Conservation (phyloP, 2,329 filamentous ascomycete species). For the Beauveria australis region DNA sequence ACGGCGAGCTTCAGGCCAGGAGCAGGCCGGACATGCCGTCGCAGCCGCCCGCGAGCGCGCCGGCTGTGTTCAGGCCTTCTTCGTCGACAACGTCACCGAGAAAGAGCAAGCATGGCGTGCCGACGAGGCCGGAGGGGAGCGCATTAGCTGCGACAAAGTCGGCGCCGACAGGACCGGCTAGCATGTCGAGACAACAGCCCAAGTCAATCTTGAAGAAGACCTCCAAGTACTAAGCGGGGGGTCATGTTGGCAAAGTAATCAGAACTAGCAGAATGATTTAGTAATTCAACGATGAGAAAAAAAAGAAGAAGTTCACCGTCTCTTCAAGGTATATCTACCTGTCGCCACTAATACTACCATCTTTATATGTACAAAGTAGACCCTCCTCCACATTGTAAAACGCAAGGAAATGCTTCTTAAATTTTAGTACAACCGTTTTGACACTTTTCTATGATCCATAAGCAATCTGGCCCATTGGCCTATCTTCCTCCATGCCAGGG, state of each 20-base stretch:
- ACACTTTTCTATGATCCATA: conserved; percentile 41
- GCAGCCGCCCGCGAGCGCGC: not conserved
- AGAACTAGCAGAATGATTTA: not conserved
- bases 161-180: not conserved
- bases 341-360: conserved; percentile 6
- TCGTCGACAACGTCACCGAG: not conserved
- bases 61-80: not conserved
- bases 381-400: conserved; percentile 21
- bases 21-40: not conserved
- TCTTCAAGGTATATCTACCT: conserved; percentile 10
- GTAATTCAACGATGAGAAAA: not conserved
- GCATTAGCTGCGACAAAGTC: not conserved
- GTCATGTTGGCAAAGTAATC: not conserved
- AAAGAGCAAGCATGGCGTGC: not conserved
- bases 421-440: conserved; percentile 26
- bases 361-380: conserved; percentile 13
- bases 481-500: conserved; percentile 56
- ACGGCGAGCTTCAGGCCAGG: not conserved
- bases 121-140: not conserved
- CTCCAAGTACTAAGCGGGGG: not conserved
- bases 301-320: not conserved
- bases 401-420: conserved; percentile 25
- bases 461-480: conserved; percentile 52
- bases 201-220: conserved; percentile 8
- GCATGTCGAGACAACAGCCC: not conserved